These are phyloP conservation scores for Penicillium sp. DNA, from an alignment of 2,329 filamentous ascomycete species.

Conservation along the genomic window DNA sequence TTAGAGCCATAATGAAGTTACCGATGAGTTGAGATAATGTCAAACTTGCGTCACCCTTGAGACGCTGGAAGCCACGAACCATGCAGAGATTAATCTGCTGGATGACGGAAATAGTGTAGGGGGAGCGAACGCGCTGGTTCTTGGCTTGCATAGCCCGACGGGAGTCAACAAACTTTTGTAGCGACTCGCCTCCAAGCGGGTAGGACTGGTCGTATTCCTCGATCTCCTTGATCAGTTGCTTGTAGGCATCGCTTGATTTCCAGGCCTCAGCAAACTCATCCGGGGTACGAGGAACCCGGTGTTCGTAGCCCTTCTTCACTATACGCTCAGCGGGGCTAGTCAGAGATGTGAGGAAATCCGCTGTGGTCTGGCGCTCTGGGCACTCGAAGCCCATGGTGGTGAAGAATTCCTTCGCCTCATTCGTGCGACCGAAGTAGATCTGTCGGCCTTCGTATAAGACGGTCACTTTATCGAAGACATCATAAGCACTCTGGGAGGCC, in stretches of 20 bases:
- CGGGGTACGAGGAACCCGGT: constrained; percentile 67
- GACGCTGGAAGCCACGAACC: constrained; percentile 76
- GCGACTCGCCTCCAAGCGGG: constrained; percentile 47
- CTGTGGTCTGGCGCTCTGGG: constrained; percentile 69
- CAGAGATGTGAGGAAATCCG: constrained; percentile 72
- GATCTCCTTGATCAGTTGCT: constrained; percentile 47
- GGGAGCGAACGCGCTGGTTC: constrained; percentile 67
- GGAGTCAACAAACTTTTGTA: constrained; percentile 47
- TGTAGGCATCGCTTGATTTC: constrained; percentile 58
- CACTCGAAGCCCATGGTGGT: constrained; percentile 72
- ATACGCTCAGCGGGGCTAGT: constrained; percentile 67
- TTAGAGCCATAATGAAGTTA: constrained; percentile 76
- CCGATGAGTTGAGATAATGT: constrained; percentile 68
- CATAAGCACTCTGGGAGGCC: constrained; percentile 53
- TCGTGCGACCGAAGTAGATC: constrained; percentile 73
- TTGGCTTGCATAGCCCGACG: constrained; percentile 50
- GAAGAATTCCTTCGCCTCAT: constrained; percentile 67
- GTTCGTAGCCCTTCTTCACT: constrained; percentile 63
- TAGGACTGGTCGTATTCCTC: constrained; percentile 48
- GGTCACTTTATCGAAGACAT: constrained; percentile 71
- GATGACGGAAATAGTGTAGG: constrained; percentile 77
- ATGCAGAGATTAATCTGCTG: constrained; percentile 81
- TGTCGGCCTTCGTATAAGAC: constrained; percentile 77
- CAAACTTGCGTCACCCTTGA: constrained; percentile 76
- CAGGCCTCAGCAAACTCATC: constrained; percentile 68